phyloP scores from a whole-genome alignment of 169 alveolate species.

The Eimeria sp. region DNA sequence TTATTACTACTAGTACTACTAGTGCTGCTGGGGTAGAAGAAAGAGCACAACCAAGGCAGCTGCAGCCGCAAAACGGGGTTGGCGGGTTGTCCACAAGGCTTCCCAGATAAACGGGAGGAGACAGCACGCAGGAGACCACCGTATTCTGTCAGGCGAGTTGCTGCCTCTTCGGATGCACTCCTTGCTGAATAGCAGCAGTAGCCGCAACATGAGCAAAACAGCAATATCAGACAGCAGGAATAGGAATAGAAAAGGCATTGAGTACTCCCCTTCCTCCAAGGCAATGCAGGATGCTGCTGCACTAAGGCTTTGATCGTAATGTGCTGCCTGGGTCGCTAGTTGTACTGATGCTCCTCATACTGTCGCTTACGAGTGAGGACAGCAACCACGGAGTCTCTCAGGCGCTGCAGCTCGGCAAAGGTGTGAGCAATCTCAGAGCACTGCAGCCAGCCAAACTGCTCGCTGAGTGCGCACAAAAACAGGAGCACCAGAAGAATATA shows the following conservation, averaged over 20 bases:
- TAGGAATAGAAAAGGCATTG: neutral
- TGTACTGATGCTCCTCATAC: neutral
- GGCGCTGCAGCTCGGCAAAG: constrained; percentile 51
- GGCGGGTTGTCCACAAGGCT: neutral
- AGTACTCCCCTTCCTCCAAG: neutral
- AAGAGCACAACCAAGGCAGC: constrained; percentile 50
- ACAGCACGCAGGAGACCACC: constrained; percentile 39
- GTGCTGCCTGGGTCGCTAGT: neutral
- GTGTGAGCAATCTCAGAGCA: constrained; percentile 44
- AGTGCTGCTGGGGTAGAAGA: constrained; percentile 27
- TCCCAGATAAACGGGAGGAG: constrained; percentile 24
- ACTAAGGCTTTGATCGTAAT: neutral
- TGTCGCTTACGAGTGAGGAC: constrained; percentile 35
- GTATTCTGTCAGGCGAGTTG: constrained; percentile 5
- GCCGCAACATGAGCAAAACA: neutral
- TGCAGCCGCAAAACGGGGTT: constrained; percentile 17
- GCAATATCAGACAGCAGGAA: neutral
- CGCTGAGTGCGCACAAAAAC: neutral
- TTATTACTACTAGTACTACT: neutral
- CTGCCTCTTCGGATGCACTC: constrained; percentile 34
- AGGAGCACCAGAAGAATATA: neutral
- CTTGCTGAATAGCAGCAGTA: constrained; percentile 9
- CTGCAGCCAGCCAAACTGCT: constrained; percentile 54
- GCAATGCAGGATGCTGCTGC: neutral
- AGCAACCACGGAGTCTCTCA: constrained; percentile 26